Evolutionary conservation across 2,329 filamentous ascomycete species (phyloP).

Genomic region (Cladophialophora bantiana): DNA sequence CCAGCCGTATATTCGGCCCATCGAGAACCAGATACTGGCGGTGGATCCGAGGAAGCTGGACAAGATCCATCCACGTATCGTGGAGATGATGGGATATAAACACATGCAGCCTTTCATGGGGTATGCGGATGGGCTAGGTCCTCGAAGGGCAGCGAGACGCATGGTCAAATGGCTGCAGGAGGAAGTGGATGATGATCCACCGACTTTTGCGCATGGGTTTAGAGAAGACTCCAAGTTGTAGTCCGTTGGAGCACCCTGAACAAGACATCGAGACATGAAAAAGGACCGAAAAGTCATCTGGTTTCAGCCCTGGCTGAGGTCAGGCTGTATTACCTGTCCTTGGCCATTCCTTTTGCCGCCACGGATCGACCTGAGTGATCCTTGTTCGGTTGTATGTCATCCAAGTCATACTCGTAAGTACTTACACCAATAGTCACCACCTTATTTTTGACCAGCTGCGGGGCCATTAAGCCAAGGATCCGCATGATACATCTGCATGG

Average conservation of each 20-base stretch:
- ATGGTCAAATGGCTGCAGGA: slow-evolving; percentile 44
- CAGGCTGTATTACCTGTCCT: not conserved
- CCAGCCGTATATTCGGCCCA: slow-evolving; percentile 49
- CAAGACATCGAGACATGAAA: not conserved
- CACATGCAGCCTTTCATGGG: slow-evolving; percentile 45
- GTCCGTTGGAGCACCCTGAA: not conserved
- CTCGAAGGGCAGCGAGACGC: slow-evolving; percentile 41
- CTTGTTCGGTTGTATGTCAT: not conserved
- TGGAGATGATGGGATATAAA: slow-evolving; percentile 48
- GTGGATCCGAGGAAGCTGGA: slow-evolving; percentile 45
- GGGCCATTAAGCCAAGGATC: not conserved
- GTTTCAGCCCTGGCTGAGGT: not conserved
- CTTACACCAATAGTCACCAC: not conserved
- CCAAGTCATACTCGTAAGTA: too few species aligned
- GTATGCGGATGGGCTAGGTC: slow-evolving; percentile 45
- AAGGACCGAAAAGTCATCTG: not conserved
- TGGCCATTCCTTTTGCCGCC: not conserved
- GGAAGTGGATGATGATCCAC: slow-evolving; percentile 42
- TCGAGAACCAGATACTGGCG: slow-evolving; percentile 46
- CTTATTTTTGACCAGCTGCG: not conserved
- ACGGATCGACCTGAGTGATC: not conserved
- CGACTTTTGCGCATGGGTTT: slow-evolving; percentile 41
- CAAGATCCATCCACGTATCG: slow-evolving; percentile 43
- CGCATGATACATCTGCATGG: not conserved
- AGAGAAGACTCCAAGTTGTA: slow-evolving; percentile 32